Evolutionary conservation across 352 stramenopile species (phyloP), one percentile per base, ranked within the genome.

Genomic region (Phytophthora sojae): DNA sequence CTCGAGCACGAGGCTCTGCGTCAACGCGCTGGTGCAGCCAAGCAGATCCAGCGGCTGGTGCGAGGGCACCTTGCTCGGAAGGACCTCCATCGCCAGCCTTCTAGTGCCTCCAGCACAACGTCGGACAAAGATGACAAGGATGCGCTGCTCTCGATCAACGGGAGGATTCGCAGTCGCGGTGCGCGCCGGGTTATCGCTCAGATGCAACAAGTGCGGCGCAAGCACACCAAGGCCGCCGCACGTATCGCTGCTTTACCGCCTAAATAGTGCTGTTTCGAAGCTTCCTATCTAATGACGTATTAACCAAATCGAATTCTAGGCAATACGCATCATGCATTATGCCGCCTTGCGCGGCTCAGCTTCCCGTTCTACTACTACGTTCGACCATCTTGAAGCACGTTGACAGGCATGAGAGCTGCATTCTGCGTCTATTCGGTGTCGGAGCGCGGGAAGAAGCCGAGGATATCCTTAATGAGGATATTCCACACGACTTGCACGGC

Each of bases 401-500:
- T 49, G 14, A 23, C 17, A 39, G 3, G 26, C 19, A n/a, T 25
- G 57, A 19, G 25, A 64, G 44, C 54, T 4, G 50, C n/a, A 19
- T 56, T 56, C 21, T 42, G 52, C 39, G 50, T 77, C 69, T 83
- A 83, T 8, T 83, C 78, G 6, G 56, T 75, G 30, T 88, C 80
- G 8, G 82, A 91, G 57, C 73, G 77, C 11, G 85, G 87, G 61
- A 96, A 95, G 68, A 94, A 94, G n/a, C 89, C 89, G 2, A 96
- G 77, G 62, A 96, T 92, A 64, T 96, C 89, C 73, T 96, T 96
- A 75, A 96, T 91, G 51, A 96, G 70, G 57, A 96, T 96, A 61
- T 96, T 94, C 88, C 88, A 96, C 57, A 94, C 87, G 55, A 96
- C 73, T 76, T 96, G 83, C 25, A 98, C 85, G 15, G 91, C 89